Conservation (phyloP, 257 asterid genomes). For the Rhazya stricta region DNA sequence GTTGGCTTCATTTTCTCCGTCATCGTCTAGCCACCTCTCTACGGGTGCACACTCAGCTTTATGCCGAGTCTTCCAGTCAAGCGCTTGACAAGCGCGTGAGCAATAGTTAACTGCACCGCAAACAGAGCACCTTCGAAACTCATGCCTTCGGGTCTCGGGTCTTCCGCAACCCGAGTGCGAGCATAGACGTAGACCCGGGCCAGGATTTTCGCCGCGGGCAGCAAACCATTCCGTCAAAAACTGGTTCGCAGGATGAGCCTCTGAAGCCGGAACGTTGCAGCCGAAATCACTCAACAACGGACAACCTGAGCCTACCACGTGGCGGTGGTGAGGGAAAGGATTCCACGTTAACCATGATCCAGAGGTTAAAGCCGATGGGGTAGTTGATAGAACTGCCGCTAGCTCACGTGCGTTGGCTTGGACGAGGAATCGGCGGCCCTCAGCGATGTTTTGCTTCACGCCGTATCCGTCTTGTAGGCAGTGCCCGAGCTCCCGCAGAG, state of each 20-base stretch:
- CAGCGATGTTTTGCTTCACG: conserved; percentile 65
- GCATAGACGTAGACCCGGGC: conserved; percentile 62
- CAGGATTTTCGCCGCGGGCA: conserved; percentile 27
- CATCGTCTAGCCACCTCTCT: conserved; percentile 41
- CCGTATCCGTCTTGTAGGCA: conserved; percentile 94
- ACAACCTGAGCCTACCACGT: conserved; percentile 39
- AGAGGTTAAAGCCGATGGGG: conserved; percentile 46
- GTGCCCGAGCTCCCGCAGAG: conserved; percentile 97
- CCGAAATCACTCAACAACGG: conserved; percentile 89
- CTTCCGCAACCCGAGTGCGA: conserved; percentile 86
- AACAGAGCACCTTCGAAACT: conserved; percentile 84
- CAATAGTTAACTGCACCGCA: conserved; percentile 91
- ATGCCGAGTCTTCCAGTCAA: conserved; percentile 93
- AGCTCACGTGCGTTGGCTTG: conserved; percentile 94
- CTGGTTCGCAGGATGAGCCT: conserved; percentile 63
- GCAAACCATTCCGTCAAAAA: conserved; percentile 75
- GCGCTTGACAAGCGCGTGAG: conserved; percentile 96
- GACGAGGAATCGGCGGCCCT: conserved; percentile 69
- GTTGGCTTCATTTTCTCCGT: conserved; percentile 27
- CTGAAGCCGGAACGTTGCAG: conserved; percentile 79
- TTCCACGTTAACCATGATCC: conserved; percentile 57
- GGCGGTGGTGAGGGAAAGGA: conserved; percentile 37
- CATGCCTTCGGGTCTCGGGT: conserved; percentile 80
- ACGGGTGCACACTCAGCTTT: conserved; percentile 68
- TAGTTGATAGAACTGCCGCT: conserved; percentile 43